A percentile compares a stretch with the other conserved stretches of the same genome.
Conservation (phyloP, 164 flowering plant genomes). For the Brasenia schreberi region DNA sequence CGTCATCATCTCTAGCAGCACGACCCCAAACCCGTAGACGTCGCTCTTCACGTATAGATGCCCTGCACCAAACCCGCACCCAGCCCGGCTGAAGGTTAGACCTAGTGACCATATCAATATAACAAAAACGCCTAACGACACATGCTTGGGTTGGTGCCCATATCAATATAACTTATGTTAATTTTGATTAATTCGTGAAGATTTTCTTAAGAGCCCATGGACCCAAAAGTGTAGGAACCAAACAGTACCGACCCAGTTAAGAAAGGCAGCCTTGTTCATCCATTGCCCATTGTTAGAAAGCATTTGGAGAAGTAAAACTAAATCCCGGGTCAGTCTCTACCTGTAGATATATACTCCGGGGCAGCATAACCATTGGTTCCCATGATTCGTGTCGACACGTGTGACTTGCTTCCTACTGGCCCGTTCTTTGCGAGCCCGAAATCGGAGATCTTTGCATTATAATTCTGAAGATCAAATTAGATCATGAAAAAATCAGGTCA, state of each 20-base stretch:
- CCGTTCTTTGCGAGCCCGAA: constrained; percentile 29
- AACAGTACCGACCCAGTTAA: too few species aligned
- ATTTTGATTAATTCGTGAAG: too few species aligned
- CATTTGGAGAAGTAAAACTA: too few species aligned
- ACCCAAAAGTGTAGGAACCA: too few species aligned
- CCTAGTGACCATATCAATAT: too few species aligned
- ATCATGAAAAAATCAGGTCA: background rate
- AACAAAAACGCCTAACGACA: too few species aligned
- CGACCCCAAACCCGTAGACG: constrained; percentile 84
- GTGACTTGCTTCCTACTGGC: background rate
- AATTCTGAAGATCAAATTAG: constrained; percentile 27
- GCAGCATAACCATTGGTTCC: background rate
- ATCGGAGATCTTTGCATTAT: constrained; percentile 71
- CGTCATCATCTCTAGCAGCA: constrained; percentile 62
- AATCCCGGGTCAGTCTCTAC: constrained; percentile 16
- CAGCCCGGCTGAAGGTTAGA: too few species aligned
- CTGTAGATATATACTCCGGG: constrained; percentile 72
- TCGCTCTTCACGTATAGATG: constrained; percentile 88
- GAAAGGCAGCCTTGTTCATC: too few species aligned
- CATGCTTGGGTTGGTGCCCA: too few species aligned
- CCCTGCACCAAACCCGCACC: constrained; percentile 27
- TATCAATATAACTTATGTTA: too few species aligned
- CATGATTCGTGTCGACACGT: background rate
- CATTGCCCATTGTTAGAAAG: too few species aligned
- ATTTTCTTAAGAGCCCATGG: too few species aligned